Conservation (phyloP, 495 filamentous ascomycete genomes). For the Podospora bellae-mahoneyi region DNA sequence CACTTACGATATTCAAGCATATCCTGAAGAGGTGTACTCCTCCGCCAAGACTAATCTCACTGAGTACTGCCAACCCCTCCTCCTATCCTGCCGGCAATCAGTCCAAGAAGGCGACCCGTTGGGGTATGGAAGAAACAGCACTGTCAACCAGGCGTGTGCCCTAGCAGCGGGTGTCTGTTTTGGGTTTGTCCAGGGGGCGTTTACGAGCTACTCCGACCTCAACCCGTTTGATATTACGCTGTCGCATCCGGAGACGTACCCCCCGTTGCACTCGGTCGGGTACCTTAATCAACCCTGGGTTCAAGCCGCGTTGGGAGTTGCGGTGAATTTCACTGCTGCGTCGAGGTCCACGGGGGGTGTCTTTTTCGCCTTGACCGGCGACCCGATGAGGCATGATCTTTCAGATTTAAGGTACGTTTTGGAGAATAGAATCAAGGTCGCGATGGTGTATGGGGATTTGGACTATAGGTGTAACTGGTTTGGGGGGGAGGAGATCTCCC, state of each 20-base stretch:
- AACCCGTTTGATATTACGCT: constrained; percentile 6
- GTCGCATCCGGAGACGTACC: not conserved
- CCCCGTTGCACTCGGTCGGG: not conserved
- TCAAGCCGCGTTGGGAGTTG: constrained; percentile 53
- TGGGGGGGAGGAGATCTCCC: constrained; percentile 56
- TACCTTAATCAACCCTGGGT: constrained; percentile 32
- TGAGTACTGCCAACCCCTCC: constrained; percentile 44
- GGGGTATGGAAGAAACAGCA: not conserved
- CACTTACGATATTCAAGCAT: constrained; percentile 63
- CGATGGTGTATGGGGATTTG: constrained; percentile 57
- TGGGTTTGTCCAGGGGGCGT: not conserved
- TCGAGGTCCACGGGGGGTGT: constrained; percentile 37
- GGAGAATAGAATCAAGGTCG: constrained; percentile 54
- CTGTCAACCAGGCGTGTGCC: constrained; percentile 7
- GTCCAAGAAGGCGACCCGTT: constrained; percentile 23
- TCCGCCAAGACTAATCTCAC: constrained; percentile 43
- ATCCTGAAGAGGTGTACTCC: constrained; percentile 40
- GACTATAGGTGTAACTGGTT: constrained; percentile 59
- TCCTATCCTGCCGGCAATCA: constrained; percentile 47
- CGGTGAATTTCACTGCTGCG: constrained; percentile 52
- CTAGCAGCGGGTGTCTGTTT: constrained; percentile 3
- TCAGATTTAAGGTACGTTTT: constrained; percentile 53
- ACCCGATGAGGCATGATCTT: constrained; percentile 38
- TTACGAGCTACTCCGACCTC: not conserved
- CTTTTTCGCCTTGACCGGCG: constrained; percentile 32